phyloP scores from a whole-genome alignment of 306 rosid species.

The Amphicarpaea edgeworthii region DNA sequence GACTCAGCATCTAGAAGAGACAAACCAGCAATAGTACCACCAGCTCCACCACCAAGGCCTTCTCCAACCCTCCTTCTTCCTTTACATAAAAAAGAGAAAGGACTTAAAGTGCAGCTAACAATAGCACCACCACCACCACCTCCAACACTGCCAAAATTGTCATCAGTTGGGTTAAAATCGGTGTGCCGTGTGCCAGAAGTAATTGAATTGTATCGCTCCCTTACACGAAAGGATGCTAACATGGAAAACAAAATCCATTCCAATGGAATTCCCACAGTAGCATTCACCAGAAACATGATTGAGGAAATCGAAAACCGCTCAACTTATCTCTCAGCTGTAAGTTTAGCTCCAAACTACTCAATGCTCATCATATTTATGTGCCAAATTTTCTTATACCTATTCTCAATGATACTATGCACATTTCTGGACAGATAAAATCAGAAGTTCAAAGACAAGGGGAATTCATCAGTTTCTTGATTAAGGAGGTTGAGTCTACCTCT shows the following conservation, averaged over 20 bases:
- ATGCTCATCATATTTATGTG: background rate
- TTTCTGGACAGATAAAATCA: slow-evolving; percentile 70
- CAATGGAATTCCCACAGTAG: slow-evolving; percentile 63
- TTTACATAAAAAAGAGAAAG: slow-evolving; percentile 51
- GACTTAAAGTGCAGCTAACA: slow-evolving; percentile 47
- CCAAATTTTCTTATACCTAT: background rate
- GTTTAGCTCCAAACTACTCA: slow-evolving; percentile 40
- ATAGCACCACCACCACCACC: slow-evolving; percentile 86
- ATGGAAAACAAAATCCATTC: slow-evolving; percentile 60
- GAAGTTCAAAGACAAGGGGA: slow-evolving; percentile 85
- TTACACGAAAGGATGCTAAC: slow-evolving; percentile 71
- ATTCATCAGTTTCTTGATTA: slow-evolving; percentile 65
- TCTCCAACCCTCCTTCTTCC: slow-evolving; percentile 44
- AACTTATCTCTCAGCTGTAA: slow-evolving; percentile 75
- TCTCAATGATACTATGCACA: slow-evolving; percentile 16
- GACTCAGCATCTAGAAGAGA: slow-evolving; percentile 56
- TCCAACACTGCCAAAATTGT: slow-evolving; percentile 72
- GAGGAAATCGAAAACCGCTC: slow-evolving; percentile 96
- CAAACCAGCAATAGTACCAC: slow-evolving; percentile 52
- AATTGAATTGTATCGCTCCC: slow-evolving; percentile 81
- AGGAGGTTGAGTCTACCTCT: slow-evolving; percentile 69
- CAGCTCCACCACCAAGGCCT: slow-evolving; percentile 67
- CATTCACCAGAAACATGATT: slow-evolving; percentile 90
- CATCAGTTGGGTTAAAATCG: slow-evolving; percentile 58
- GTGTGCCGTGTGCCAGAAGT: slow-evolving; percentile 94